These are phyloP conservation scores for Talaromyces stipitatus DNA, from an alignment of 495 filamentous ascomycete genomes.

Conservation along the genomic window DNA sequence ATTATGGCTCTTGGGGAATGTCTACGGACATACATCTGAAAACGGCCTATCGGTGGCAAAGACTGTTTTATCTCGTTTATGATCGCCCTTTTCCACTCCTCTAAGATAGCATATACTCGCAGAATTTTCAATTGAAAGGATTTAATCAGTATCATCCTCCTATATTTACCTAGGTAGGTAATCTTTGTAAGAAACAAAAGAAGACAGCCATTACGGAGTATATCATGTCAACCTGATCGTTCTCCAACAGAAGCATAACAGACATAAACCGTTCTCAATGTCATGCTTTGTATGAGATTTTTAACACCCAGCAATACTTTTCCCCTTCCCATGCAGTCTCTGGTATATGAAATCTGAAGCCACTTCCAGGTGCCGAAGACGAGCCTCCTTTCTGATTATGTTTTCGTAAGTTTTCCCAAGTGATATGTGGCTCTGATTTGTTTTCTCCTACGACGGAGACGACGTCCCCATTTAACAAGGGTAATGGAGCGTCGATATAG, in stretches of 20 bases:
- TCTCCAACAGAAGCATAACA: too few relatives aligned
- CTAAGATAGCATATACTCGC: too few relatives aligned
- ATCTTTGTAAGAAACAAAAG: too few relatives aligned
- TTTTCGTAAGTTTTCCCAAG: constrained; percentile 18
- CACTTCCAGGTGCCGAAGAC: constrained; percentile 14
- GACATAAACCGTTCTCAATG: too few relatives aligned
- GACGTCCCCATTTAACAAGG: constrained; percentile 32
- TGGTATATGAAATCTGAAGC: constrained; percentile 17
- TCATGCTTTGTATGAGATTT: constrained; percentile 29
- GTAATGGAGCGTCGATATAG: constrained; percentile 33
- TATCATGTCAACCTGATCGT: too few relatives aligned
- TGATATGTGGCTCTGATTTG: constrained; percentile 18
- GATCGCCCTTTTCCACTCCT: too few relatives aligned
- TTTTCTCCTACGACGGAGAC: constrained; percentile 34
- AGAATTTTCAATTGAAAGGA: too few relatives aligned
- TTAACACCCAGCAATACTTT: constrained; percentile 43
- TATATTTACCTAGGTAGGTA: too few relatives aligned
- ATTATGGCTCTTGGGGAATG: not conserved
- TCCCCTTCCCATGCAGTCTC: constrained; percentile 29
- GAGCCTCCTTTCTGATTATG: not conserved
- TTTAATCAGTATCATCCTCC: too few relatives aligned
- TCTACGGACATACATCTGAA: not conserved
- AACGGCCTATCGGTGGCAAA: too few relatives aligned
- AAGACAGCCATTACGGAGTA: too few relatives aligned
- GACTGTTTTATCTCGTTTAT: too few relatives aligned